phyloP scores from a whole-genome alignment of 768 basidiomycete genomes.

The Dendrothele bispora region DNA sequence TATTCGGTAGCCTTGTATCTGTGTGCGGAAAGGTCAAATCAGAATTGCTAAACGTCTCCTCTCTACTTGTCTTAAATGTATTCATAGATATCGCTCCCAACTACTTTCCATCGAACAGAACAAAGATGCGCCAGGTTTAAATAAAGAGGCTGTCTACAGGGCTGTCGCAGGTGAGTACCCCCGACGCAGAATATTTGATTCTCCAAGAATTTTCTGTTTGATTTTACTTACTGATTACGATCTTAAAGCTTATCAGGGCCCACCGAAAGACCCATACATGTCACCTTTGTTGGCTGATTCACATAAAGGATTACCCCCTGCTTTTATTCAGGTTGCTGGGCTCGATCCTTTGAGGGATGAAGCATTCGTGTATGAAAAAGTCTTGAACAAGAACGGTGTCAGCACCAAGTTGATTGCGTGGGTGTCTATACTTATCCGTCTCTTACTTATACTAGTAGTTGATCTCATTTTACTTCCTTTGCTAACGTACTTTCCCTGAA shows the following conservation, averaged over 20 bases:
- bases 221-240: background rate
- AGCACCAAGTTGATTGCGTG: constrained; percentile 20
- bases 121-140: constrained; percentile 16
- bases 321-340: constrained; percentile 22
- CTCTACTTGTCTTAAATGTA: too few relatives aligned
- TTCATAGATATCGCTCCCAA: constrained; percentile 14
- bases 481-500: too few relatives aligned
- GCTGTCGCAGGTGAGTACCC: too few relatives aligned
- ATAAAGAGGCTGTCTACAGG: background rate
- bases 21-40: too few relatives aligned
- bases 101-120: constrained; percentile 20
- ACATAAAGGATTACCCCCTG: constrained; percentile 18
- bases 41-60: too few relatives aligned
- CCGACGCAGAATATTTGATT: too few relatives aligned
- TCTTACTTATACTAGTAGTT: background rate
- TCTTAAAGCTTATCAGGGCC: background rate
- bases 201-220: background rate
- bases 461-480: too few relatives aligned
- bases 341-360: constrained; percentile 27
- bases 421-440: background rate
- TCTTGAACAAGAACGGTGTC: constrained; percentile 20
- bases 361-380: constrained; percentile 21
- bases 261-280: constrained; percentile 8
- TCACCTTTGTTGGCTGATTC: constrained; percentile 19
- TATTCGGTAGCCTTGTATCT: too few relatives aligned